Evolutionary conservation across 2,329 filamentous ascomycete species (phyloP), one percentile per base, ranked within the genome.

Genomic region (Cladosporium sp.): DNA sequence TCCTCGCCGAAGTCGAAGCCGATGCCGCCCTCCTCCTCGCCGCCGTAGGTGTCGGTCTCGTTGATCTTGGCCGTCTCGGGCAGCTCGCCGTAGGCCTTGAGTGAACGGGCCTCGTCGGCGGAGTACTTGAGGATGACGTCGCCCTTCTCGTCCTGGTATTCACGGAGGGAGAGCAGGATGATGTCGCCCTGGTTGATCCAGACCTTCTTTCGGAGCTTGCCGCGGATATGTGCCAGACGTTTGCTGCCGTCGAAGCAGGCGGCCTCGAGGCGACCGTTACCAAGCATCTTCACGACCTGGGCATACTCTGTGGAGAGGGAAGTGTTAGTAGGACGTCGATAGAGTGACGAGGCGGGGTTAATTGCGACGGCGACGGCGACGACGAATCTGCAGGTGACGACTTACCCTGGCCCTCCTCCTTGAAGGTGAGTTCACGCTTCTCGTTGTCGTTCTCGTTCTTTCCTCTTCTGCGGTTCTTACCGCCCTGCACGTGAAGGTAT

Each of bases 1-100:
- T 95, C 92, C 72, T 97, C 91, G 75, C 94, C 93, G 78, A 97
- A 97, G 77, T 97, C 93, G 78, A 98, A 95, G 75, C 93, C 93
- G 76, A 87, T 89, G 67, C 95, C 89, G 72, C 93, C 92, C 70
- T 95, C 86, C 72, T 90, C 91, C 71, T 91, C 88, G 72, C 91
- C 88, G 66, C 88, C 82, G 68, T 83, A 95, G 41, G 89, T 95
- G 73, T 97, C 93, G 58, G 90, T 95, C 82, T 98, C 93, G 83
- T 98, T 98, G 83, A 98, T 98, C 86, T 97, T 97, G 70, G 93
- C 93, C 66, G 83, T 87, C 76, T 97, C 93, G 61, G 93, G 93
- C 54, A 98, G 79, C 74, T 98, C 93, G 71, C 93, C 93, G 73
- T 97, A 97, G 55, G 90, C 88, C 78, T 97, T 97, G 66, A 98